Evolutionary conservation across 2,329 filamentous ascomycete genomes (phyloP), one percentile per base, ranked within the genome.

Genomic region (Alternaria incomplexa): DNA sequence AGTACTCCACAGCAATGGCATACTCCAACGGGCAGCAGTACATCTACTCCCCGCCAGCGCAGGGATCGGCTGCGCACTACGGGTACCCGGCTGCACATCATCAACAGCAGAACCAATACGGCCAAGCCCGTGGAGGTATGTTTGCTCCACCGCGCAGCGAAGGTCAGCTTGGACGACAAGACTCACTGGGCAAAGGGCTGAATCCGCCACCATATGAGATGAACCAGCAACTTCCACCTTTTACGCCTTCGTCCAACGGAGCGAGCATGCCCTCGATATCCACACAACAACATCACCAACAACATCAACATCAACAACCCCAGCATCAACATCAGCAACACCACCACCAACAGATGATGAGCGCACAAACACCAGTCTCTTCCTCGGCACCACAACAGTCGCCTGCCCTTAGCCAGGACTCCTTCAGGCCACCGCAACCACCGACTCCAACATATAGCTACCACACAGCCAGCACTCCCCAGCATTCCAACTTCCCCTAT

Each of bases 171-270:
- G 84, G 82, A 69, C 81, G 80, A 63, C 82, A 86, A 45, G 85
- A 86, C 69, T 88, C 89, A 54, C 90, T 91, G 10, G 84, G 83
- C 51, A 88, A 93, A 74, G 85, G 85, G 52, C 83, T 94, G 58
- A 86, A 91, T 63, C 84, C 87, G 58, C 88, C 90, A 63, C 86
- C 90, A 7, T 93, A 90, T 79, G 90, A 91, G 66, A 83, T 88
- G 65, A 88, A 89, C 68, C 73, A 77, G 52, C 77, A 79, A 64
- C 85, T 90, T 63, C 86, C 89, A 47, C 84, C 89, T 32, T 93
- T 90, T 76, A 85, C 89, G 63, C 75, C 77, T 73, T 86, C 86
- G 53, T 82, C 85, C 48, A 86, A 86, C 57, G 84, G 85, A 17
- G 79, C 81, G 30, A 82, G 77, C 65, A 76, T 85, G 56, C 81